Evolutionary conservation across 441 rosid species (phyloP).

Genomic region (Erodium moschatum): DNA sequence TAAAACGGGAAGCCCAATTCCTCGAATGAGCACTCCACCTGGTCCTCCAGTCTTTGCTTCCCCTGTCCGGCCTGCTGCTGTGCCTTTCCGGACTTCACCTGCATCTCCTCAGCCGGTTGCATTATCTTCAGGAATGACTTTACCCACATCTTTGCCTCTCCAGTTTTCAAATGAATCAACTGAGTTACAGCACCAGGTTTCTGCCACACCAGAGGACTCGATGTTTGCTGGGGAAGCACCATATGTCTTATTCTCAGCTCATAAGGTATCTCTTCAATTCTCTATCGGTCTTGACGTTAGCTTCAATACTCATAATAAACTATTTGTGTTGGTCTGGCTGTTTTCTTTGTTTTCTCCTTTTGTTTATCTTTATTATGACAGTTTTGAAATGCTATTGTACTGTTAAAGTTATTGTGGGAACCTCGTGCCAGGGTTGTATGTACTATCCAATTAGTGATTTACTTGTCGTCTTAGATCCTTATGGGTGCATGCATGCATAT

Average conservation of each 20-base stretch:
- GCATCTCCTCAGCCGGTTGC: conserved; percentile 87
- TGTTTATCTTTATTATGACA: neutral
- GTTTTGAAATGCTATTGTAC: neutral
- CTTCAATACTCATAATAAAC: neutral
- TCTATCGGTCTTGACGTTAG: conserved; percentile 10
- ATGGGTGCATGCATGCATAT: neutral
- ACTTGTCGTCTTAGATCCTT: neutral
- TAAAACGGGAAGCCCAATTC: conserved; percentile 50
- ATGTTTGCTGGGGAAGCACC: conserved; percentile 38
- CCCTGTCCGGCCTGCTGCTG: conserved; percentile 94
- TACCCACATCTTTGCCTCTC: conserved; percentile 80
- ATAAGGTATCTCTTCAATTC: conserved; percentile 47
- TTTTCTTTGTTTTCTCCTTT: neutral
- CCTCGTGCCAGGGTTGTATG: neutral
- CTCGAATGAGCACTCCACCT: conserved; percentile 88
- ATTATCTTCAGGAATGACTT: conserved; percentile 56
- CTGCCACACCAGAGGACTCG: conserved; percentile 46
- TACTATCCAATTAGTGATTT: neutral
- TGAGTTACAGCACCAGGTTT: conserved; percentile 49
- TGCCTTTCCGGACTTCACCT: conserved; percentile 84
- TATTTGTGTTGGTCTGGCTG: neutral
- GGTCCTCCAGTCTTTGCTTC: conserved; percentile 86
- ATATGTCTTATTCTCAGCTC: conserved; percentile 67
- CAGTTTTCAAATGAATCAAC: conserved; percentile 59
- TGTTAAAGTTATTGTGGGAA: neutral